Percentiles rank a stretch among this genome's conserved stretches.
Conservation (phyloP, 2,329 filamentous ascomycete genomes). For the Didymellaceae sp. region DNA sequence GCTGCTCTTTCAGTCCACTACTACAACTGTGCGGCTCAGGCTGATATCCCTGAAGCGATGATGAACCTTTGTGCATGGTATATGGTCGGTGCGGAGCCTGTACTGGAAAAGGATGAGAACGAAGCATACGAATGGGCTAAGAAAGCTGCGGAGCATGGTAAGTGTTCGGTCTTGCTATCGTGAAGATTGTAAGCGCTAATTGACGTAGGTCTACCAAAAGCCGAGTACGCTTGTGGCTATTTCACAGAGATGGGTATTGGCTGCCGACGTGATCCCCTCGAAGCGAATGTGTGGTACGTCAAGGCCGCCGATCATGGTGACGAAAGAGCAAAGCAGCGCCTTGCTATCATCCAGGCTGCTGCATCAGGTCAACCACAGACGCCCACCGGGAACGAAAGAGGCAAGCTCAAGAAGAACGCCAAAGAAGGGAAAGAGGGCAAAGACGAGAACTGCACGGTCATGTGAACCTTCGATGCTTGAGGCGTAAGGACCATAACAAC, state of each 20-base stretch:
- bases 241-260: conserved; percentile 99
- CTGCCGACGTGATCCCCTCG: conserved; percentile 89
- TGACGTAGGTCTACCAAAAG: conserved; percentile 65
- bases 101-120: conserved; percentile 92
- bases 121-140: conserved; percentile 97
- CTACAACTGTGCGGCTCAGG: conserved; percentile 90
- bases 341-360: conserved; percentile 85
- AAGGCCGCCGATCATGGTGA: conserved; percentile 92
- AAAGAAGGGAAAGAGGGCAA: conserved; percentile 34
- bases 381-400: conserved; percentile 28
- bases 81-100: conserved; percentile 89
- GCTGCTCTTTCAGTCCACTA: conserved; percentile 95
- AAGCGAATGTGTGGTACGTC: conserved; percentile 98
- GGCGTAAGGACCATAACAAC: neutral
- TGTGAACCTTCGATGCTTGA: conserved; percentile 26
- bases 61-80: conserved; percentile 99
- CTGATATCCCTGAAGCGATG: conserved; percentile 85
- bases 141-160: conserved; percentile 84
- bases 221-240: conserved; percentile 95
- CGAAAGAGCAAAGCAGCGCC: conserved; percentile 83
- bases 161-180: conserved; percentile 44
- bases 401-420: conserved; percentile 41
- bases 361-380: conserved; percentile 62
- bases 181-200: conserved; percentile 20
- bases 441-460: conserved; percentile 49